These are phyloP conservation scores for Rosa persica DNA, from an alignment of 306 rosid species.

Conservation along the genomic window DNA sequence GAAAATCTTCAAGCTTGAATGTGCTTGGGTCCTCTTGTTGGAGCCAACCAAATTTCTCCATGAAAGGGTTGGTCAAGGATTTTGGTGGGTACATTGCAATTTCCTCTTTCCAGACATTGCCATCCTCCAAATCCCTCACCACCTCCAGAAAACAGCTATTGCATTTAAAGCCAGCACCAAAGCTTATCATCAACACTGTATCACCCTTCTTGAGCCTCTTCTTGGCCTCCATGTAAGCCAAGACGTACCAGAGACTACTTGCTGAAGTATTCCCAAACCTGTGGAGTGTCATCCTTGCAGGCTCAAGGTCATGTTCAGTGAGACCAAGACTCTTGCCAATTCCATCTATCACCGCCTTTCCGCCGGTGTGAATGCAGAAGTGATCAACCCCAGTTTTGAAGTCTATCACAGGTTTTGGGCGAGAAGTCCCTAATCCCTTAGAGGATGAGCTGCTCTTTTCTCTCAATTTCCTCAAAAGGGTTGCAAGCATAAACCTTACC, in stretches of 20 bases:
- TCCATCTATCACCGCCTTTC: slow-evolving; percentile 90
- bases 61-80: slow-evolving; percentile 69
- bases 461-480: slow-evolving; percentile 31
- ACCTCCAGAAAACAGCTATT: slow-evolving; percentile 88
- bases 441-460: not conserved
- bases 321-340: slow-evolving; percentile 64
- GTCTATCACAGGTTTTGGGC: slow-evolving; percentile 45
- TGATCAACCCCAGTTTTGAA: slow-evolving; percentile 74
- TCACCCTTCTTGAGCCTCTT: slow-evolving; percentile 68
- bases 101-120: slow-evolving; percentile 76
- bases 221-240: slow-evolving; percentile 92
- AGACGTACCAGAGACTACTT: slow-evolving; percentile 79
- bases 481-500: slow-evolving; percentile 40
- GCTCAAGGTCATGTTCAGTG: slow-evolving; percentile 64
- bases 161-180: slow-evolving; percentile 97
- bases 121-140: slow-evolving; percentile 51
- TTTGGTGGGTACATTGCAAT: slow-evolving; percentile 69
- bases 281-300: slow-evolving; percentile 92
- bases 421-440: not conserved
- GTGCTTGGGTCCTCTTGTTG: slow-evolving; percentile 51
- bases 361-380: slow-evolving; percentile 85
- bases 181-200: slow-evolving; percentile 79
- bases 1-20: slow-evolving; percentile 29
- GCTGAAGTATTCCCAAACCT: slow-evolving; percentile 93
- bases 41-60: slow-evolving; percentile 84